Conservation (phyloP, 768 basidiomycete genomes). For the Aureoboletus auriporus region DNA sequence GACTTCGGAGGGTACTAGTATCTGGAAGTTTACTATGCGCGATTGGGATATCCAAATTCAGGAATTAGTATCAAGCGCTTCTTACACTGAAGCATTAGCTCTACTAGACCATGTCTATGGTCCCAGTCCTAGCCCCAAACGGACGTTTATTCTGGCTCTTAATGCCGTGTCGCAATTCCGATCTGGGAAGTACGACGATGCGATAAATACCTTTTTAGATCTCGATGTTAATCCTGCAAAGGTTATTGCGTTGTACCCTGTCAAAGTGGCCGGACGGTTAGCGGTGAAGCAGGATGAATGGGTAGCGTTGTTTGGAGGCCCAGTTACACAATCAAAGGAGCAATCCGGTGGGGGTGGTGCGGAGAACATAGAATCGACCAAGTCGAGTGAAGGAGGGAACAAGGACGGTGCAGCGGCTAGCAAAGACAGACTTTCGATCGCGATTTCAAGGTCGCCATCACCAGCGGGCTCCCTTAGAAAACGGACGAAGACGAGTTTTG, state of each 20-base stretch:
- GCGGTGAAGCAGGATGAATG: constrained; percentile 64
- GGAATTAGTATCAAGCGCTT: constrained; percentile 65
- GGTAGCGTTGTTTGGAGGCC: constrained; percentile 85
- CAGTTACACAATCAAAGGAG: constrained; percentile 26
- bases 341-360: neutral
- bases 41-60: constrained; percentile 82
- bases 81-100: constrained; percentile 77
- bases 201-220: constrained; percentile 83
- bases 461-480: constrained; percentile 43
- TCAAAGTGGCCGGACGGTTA: constrained; percentile 74
- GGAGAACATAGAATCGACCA: constrained; percentile 27
- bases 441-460: constrained; percentile 29
- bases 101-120: constrained; percentile 50
- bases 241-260: constrained; percentile 86
- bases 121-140: constrained; percentile 27
- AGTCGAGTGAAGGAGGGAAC: constrained; percentile 23
- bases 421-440: constrained; percentile 17
- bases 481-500: constrained; percentile 53
- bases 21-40: constrained; percentile 74
- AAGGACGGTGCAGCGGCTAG: constrained; percentile 18
- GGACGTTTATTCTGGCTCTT: constrained; percentile 61
- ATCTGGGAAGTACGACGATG: constrained; percentile 61
- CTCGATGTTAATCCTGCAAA: constrained; percentile 92
- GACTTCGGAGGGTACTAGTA: constrained; percentile 63
- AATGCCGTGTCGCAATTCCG: constrained; percentile 79